Evolutionary conservation across 305 asterid genomes (phyloP).

Genomic region (Fraxinus albicans): DNA sequence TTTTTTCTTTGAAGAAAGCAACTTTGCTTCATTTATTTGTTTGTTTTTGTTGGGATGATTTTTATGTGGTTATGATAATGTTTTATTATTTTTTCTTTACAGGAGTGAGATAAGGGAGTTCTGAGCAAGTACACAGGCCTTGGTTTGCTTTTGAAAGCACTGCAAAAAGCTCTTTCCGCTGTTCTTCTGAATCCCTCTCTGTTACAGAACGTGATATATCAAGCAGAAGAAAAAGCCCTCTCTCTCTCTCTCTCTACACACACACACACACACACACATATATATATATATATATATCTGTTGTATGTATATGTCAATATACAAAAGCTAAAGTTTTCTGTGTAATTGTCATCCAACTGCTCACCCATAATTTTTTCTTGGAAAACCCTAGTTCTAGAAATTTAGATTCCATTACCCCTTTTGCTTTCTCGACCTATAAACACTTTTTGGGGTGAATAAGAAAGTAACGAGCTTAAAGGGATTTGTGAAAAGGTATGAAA

Average conservation of each 20-base stretch:
- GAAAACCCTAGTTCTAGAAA: slow-evolving; percentile 19
- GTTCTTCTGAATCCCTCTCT: neutral
- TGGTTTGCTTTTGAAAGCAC: slow-evolving; percentile 5
- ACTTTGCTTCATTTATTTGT: neutral
- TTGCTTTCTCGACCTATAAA: neutral
- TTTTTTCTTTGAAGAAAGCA: neutral
- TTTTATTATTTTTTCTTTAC: neutral
- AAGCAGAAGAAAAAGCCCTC: neutral
- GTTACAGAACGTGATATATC: neutral
- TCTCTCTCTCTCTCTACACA: too few relatives aligned
- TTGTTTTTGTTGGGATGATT: neutral
- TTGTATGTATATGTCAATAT: slow-evolving; percentile 16
- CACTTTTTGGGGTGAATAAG: neutral
- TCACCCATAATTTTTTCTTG: neutral
- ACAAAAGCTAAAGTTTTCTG: slow-evolving; percentile 17
- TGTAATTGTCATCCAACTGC: slow-evolving; percentile 17
- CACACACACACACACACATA: too few relatives aligned
- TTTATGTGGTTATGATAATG: slow-evolving; percentile 3
- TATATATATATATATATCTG: neutral
- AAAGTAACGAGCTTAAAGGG: neutral
- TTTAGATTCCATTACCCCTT: neutral
- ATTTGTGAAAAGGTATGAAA: slow-evolving; percentile 21
- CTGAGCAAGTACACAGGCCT: slow-evolving; percentile 3
- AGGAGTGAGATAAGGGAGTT: neutral
- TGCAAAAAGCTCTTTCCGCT: slow-evolving; percentile 3